Evolutionary conservation across 2,329 filamentous ascomycete species (phyloP).

Genomic region (Aureobasidium sp.): DNA sequence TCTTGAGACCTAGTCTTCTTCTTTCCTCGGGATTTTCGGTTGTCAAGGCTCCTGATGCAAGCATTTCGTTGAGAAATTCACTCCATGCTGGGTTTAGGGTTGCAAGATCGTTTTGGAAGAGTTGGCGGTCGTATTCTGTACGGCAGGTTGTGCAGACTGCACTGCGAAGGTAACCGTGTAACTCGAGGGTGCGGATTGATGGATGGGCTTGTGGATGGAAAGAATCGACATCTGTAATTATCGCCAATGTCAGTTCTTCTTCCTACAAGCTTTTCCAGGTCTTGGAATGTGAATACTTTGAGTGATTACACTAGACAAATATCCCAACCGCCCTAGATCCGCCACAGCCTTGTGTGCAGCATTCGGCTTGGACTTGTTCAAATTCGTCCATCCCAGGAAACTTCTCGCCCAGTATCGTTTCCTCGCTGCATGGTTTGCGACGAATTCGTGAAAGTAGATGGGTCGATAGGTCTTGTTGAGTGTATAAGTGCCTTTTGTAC

Average conservation of each 20-base stretch:
- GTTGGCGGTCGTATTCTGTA: constrained; percentile 72
- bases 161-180: constrained; percentile 90
- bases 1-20: constrained; percentile 73
- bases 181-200: constrained; percentile 76
- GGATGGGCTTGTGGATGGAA: constrained; percentile 88
- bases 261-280: background rate
- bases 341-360: constrained; percentile 80
- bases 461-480: constrained; percentile 91
- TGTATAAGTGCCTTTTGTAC: constrained; percentile 90
- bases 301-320: constrained; percentile 83
- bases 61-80: constrained; percentile 75
- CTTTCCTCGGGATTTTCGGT: constrained; percentile 80
- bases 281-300: constrained; percentile 64
- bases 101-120: constrained; percentile 81
- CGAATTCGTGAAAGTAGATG: constrained; percentile 94
- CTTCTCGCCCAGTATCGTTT: constrained; percentile 97
- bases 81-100: constrained; percentile 89
- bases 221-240: constrained; percentile 79
- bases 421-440: constrained; percentile 80
- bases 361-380: constrained; percentile 83
- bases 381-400: constrained; percentile 90
- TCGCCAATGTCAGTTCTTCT: no score
- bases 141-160: constrained; percentile 85
- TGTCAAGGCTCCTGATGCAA: constrained; percentile 78
- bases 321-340: constrained; percentile 74